Percentiles rank a stretch among this genome's conserved stretches.
phyloP scores from a whole-genome alignment of 106 monocot species.

The Dendrobium officinale region DNA sequence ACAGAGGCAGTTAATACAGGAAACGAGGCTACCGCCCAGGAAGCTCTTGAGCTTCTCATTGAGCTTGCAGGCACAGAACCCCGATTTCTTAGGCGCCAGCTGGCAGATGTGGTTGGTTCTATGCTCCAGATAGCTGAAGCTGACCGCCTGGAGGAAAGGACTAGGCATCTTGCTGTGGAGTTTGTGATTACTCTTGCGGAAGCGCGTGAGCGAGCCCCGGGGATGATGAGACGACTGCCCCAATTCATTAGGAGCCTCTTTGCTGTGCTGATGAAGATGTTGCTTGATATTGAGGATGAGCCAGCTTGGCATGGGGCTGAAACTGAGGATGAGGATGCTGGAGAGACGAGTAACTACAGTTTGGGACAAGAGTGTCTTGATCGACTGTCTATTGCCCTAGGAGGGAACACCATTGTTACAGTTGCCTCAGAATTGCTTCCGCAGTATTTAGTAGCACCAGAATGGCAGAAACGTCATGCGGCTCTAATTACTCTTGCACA shows the following conservation, averaged over 20 bases:
- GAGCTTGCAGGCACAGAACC: conserved; percentile 88
- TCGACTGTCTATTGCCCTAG: conserved; percentile 73
- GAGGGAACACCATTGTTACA: conserved; percentile 85
- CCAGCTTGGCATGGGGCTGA: conserved; percentile 79
- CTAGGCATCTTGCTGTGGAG: conserved; percentile 83
- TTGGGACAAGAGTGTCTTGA: conserved; percentile 91
- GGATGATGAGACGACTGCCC: conserved; percentile 78
- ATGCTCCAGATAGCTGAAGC: conserved; percentile 95
- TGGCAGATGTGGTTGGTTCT: conserved; percentile 57
- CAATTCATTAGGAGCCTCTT: conserved; percentile 80
- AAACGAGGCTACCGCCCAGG: conserved; percentile 82
- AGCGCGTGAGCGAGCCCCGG: conserved; percentile 87
- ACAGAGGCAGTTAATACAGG: conserved; percentile 70
- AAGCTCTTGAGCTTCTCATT: conserved; percentile 75
- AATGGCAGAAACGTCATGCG: conserved; percentile 96
- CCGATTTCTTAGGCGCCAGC: conserved; percentile 59
- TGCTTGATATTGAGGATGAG: conserved; percentile 81
- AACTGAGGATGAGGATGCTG: conserved; percentile 85
- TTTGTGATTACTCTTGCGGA: conserved; percentile 94
- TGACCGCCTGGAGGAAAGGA: conserved; percentile 68
- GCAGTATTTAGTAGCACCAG: conserved; percentile 60
- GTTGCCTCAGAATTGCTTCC: conserved; percentile 78
- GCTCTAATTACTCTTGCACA: conserved; percentile 92
- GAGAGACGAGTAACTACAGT: conserved; percentile 78
- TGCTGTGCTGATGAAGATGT: conserved; percentile 84